phyloP scores from a whole-genome alignment of 257 asterid species.

The Solanum lycopersicoides region DNA sequence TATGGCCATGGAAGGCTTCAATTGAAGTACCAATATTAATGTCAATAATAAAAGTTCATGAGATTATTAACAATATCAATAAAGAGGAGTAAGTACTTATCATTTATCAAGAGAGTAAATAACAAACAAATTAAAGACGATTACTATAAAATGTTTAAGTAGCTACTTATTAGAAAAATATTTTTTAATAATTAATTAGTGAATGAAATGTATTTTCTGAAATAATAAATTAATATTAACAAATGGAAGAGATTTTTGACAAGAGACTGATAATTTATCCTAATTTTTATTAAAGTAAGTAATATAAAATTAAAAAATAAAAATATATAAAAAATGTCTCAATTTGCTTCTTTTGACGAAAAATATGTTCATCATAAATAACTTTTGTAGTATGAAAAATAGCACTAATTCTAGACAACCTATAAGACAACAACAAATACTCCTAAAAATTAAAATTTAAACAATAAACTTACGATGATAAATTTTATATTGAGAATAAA shows the following conservation, averaged over 20 bases:
- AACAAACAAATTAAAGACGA: background rate
- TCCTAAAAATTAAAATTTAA: background rate
- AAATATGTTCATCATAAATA: background rate
- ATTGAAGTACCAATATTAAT: no score
- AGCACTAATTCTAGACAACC: background rate
- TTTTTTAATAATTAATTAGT: background rate
- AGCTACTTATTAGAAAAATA: background rate
- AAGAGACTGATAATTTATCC: background rate
- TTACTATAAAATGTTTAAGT: background rate
- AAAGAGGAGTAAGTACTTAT: background rate
- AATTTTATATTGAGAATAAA: no score
- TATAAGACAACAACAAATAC: background rate
- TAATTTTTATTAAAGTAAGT: background rate
- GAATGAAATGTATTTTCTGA: background rate
- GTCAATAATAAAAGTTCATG: background rate
- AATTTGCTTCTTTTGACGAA: background rate
- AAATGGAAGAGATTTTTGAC: background rate
- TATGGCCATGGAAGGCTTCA: no score
- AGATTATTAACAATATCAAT: background rate
- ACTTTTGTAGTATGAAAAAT: background rate
- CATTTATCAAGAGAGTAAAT: no score
- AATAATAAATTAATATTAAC: background rate
- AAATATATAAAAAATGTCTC: background rate
- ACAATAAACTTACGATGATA: background rate
- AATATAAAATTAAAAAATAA: background rate